These are phyloP conservation scores for Phytophthora fragariae DNA, from an alignment of 352 stramenopile species.

Conservation along the genomic window DNA sequence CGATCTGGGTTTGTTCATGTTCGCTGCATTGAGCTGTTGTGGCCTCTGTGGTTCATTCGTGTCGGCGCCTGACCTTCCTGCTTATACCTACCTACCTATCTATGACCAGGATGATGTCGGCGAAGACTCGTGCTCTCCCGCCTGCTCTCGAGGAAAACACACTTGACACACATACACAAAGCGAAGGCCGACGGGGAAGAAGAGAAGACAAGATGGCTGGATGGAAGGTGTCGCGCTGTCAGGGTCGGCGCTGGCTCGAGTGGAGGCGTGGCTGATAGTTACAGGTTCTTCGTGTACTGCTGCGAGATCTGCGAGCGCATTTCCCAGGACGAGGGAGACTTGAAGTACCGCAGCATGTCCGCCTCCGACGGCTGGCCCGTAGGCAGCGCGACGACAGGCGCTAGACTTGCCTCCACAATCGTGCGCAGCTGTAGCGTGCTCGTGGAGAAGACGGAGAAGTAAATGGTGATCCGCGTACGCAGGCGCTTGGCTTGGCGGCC, in stretches of 20 bases:
- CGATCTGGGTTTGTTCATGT: constrained; percentile 26
- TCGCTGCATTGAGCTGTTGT: constrained; percentile 18
- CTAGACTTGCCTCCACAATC: constrained; percentile 73
- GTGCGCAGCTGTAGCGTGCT: constrained; percentile 60
- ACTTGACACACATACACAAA: constrained; percentile 31
- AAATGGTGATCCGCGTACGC: constrained; percentile 69
- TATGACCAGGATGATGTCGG: constrained; percentile 31
- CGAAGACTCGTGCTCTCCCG: constrained; percentile 6
- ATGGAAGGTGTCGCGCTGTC: constrained; percentile 14
- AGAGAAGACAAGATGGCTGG: background rate
- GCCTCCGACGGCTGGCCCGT: constrained; percentile 48
- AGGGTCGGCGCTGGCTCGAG: background rate
- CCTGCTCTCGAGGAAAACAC: constrained; percentile 22
- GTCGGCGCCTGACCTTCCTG: constrained; percentile 24
- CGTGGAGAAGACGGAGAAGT: constrained; percentile 65
- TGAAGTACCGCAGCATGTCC: constrained; percentile 79
- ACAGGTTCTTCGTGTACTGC: constrained; percentile 64
- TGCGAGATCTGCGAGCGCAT: constrained; percentile 68
- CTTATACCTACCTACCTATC: constrained; percentile 38
- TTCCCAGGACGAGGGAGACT: constrained; percentile 75
- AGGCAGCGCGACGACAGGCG: constrained; percentile 33
- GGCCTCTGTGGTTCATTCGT: background rate
- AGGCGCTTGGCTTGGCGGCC: constrained; percentile 36
- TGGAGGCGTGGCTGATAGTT: constrained; percentile 23
- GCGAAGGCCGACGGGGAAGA: constrained; percentile 19